These are phyloP conservation scores for Beta macrorhiza DNA, from an alignment of 179 eudicot species.

Conservation along the genomic window DNA sequence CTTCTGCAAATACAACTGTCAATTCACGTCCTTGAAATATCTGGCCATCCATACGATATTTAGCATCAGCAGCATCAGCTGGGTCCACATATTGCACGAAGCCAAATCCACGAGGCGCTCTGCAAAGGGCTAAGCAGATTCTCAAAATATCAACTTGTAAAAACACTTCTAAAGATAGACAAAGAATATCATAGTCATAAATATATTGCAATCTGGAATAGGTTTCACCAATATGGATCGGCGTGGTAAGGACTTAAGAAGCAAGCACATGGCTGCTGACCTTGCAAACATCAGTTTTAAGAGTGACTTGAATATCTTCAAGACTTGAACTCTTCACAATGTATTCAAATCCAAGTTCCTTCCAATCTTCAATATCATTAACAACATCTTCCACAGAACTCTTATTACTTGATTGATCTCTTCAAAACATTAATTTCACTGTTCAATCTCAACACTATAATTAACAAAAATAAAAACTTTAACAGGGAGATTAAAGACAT, in stretches of 20 bases:
- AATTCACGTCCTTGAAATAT: slow-evolving; percentile 76
- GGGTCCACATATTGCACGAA: slow-evolving; percentile 95
- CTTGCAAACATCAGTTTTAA: slow-evolving; percentile 72
- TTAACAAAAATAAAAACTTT: slow-evolving; percentile 33
- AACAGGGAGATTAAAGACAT: slow-evolving; percentile 24
- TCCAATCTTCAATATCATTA: slow-evolving; percentile 73
- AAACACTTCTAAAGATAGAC: slow-evolving; percentile 10
- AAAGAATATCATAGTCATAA: slow-evolving; percentile 19
- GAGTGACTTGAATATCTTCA: slow-evolving; percentile 92
- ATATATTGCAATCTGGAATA: slow-evolving; percentile 17
- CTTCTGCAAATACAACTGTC: slow-evolving; percentile 97
- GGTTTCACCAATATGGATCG: slow-evolving; percentile 31
- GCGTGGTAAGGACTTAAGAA: slow-evolving; percentile 52
- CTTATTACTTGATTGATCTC: slow-evolving; percentile 85
- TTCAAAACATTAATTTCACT: slow-evolving; percentile 75
- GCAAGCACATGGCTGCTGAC: slow-evolving; percentile 91
- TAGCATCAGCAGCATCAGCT: slow-evolving; percentile 91
- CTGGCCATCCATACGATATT: slow-evolving; percentile 92
- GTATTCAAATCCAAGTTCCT: slow-evolving; percentile 63
- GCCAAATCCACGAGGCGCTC: slow-evolving; percentile 96
- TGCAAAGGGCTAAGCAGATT: slow-evolving; percentile 35
- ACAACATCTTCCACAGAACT: slow-evolving; percentile 82
- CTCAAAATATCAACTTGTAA: slow-evolving; percentile 16
- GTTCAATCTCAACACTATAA: slow-evolving; percentile 71
- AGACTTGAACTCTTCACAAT: slow-evolving; percentile 82